Evolutionary conservation across 768 basidiomycete species (phyloP).

Genomic region (Lepiota brunneoincarnata): DNA sequence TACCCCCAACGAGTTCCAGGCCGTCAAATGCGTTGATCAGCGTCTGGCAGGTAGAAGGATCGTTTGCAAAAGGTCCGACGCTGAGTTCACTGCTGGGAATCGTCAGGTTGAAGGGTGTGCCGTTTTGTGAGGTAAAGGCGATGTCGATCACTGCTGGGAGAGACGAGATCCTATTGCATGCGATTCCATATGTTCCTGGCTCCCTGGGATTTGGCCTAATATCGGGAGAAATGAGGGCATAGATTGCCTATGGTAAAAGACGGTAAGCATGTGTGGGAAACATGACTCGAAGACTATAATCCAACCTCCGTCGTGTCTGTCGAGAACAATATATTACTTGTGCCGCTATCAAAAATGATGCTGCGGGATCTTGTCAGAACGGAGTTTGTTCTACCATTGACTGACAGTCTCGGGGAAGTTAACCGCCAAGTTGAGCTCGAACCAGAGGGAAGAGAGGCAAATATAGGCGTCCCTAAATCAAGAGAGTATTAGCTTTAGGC

Average conservation of each 20-base stretch:
- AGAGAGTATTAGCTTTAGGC: conserved; percentile 5
- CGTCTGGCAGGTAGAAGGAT: conserved; percentile 50
- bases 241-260: conserved; percentile 42
- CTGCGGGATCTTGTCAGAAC: conserved; percentile 35
- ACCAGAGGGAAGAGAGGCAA: conserved; percentile 36
- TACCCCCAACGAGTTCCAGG: conserved; percentile 49
- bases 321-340: conserved; percentile 52
- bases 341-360: conserved; percentile 58
- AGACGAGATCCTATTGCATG: conserved; percentile 42
- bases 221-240: conserved; percentile 55
- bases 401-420: conserved; percentile 40
- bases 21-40: conserved; percentile 59
- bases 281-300: not conserved
- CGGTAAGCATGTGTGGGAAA: conserved; percentile 10
- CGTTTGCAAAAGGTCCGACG: conserved; percentile 53
- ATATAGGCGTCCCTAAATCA: conserved; percentile 36
- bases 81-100: conserved; percentile 56
- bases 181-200: conserved; percentile 54
- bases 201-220: conserved; percentile 51
- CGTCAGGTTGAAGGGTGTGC: conserved; percentile 50
- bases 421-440: conserved; percentile 43
- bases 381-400: conserved; percentile 51
- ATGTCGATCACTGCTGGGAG: conserved; percentile 53
- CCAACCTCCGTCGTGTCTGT: conserved; percentile 45
- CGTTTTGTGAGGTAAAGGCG: conserved; percentile 48